Evolutionary conservation across 2,329 filamentous ascomycete genomes (phyloP).

Genomic region (Microcera coccophila): DNA sequence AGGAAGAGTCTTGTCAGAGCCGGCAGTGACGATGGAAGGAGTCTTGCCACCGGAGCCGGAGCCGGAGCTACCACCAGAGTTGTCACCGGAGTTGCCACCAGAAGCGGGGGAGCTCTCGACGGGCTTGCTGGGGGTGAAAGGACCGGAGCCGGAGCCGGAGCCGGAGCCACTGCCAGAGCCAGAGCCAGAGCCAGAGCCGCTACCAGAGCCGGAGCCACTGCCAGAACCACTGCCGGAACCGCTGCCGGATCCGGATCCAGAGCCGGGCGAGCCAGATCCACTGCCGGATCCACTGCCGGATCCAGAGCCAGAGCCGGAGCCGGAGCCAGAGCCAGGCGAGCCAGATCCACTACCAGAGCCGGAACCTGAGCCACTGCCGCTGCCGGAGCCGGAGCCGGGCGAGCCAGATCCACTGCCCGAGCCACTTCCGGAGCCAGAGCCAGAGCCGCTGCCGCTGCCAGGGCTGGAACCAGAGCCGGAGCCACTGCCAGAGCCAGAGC

Average conservation of each 20-base stretch:
- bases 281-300: neutral
- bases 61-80: conserved; percentile 19
- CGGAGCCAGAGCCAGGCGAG: neutral
- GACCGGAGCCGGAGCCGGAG: neutral
- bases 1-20: conserved; percentile 23
- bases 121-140: neutral
- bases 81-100: neutral
- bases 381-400: neutral
- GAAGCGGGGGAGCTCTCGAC: neutral
- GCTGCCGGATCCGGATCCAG: conserved; percentile 11
- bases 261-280: neutral
- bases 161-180: neutral
- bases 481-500: conserved; percentile 20
- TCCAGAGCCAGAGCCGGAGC: neutral
- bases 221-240: conserved; percentile 20
- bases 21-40: conserved; percentile 21
- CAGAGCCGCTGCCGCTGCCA: neutral
- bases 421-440: neutral
- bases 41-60: conserved; percentile 9
- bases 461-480: neutral
- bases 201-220: neutral
- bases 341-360: conserved; percentile 3
- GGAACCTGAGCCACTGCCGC: conserved; percentile 7
- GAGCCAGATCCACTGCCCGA: neutral
- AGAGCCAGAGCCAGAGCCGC: neutral